These are phyloP conservation scores for Trichomonas vaginalis DNA, from an alignment of 208 protist genomes.

Conservation along the genomic window DNA sequence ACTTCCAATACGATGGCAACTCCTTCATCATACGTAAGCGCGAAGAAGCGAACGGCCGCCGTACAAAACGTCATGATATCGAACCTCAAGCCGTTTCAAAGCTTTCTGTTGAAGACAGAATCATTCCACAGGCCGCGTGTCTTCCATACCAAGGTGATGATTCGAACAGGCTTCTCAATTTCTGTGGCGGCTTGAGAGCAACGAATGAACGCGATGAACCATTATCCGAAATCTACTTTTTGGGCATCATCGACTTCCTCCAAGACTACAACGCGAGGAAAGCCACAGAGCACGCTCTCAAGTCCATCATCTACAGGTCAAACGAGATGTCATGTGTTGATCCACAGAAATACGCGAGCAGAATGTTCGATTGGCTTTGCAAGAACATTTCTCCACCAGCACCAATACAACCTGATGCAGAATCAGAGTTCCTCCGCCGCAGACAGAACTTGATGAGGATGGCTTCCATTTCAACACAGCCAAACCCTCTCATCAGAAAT, in stretches of 20 bases:
- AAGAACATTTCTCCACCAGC: neutral
- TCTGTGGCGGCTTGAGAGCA: neutral
- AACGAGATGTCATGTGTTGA: neutral
- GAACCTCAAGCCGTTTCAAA: neutral
- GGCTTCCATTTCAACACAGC: neutral
- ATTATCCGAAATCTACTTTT: constrained; percentile 8
- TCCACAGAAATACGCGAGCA: neutral
- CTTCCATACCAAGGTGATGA: neutral
- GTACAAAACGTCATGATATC: neutral
- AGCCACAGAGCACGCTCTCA: neutral
- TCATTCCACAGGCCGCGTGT: neutral
- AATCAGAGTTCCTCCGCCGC: neutral
- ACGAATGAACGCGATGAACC: neutral
- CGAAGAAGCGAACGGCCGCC: neutral
- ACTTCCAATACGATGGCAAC: neutral
- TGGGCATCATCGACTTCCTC: constrained; percentile 24
- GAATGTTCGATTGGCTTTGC: neutral
- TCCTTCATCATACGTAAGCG: neutral
- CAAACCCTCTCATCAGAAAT: neutral
- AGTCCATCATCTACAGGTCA: neutral
- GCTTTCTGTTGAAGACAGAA: neutral
- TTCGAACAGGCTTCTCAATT: neutral
- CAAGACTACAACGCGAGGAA: constrained; percentile 23
- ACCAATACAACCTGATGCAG: neutral
- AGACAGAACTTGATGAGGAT: neutral